phyloP scores from a whole-genome alignment of 2,329 filamentous ascomycete species.

The Immersiporthe knoxdaviesiana region DNA sequence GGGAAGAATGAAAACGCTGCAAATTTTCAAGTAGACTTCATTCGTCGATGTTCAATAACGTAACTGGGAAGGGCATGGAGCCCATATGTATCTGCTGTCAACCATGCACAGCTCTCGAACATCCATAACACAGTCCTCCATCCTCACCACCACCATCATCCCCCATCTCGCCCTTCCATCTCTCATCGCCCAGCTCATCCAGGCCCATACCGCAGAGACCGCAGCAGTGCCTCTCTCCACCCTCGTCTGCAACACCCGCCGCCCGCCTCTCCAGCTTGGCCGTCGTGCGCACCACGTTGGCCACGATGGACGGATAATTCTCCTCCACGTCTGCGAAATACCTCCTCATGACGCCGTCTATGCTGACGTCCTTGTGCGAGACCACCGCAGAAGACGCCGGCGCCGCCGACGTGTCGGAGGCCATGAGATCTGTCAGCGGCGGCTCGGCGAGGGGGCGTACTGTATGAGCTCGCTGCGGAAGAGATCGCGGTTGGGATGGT shows the following conservation, averaged over 20 bases:
- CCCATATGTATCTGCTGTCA: conserved; percentile 35
- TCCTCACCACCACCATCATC: conserved; percentile 39
- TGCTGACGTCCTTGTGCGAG: conserved; percentile 78
- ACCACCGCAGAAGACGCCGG: conserved; percentile 45
- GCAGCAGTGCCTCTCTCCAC: conserved; percentile 60
- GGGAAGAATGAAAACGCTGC: background rate
- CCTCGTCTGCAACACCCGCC: conserved; percentile 36
- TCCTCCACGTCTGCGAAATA: conserved; percentile 88
- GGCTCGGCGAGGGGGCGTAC: conserved; percentile 62
- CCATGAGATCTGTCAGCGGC: conserved; percentile 53
- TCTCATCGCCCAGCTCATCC: conserved; percentile 63
- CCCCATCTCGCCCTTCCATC: conserved; percentile 65
- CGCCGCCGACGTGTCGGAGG: conserved; percentile 40
- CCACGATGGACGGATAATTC: conserved; percentile 87
- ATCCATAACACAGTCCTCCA: conserved; percentile 71
- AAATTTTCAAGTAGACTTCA: background rate
- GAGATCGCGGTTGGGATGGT: conserved; percentile 83
- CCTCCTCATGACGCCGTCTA: conserved; percentile 85
- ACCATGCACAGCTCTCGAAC: conserved; percentile 65
- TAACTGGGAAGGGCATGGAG: background rate
- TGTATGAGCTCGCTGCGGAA: conserved; percentile 77
- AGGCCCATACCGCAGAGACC: conserved; percentile 71
- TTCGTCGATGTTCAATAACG: background rate
- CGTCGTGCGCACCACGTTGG: conserved; percentile 93
- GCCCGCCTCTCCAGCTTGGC: conserved; percentile 68